A percentile compares a stretch with the other conserved stretches of the same genome.
Conservation (phyloP, 2,329 filamentous ascomycete genomes). For the Monosporascus sp. region DNA sequence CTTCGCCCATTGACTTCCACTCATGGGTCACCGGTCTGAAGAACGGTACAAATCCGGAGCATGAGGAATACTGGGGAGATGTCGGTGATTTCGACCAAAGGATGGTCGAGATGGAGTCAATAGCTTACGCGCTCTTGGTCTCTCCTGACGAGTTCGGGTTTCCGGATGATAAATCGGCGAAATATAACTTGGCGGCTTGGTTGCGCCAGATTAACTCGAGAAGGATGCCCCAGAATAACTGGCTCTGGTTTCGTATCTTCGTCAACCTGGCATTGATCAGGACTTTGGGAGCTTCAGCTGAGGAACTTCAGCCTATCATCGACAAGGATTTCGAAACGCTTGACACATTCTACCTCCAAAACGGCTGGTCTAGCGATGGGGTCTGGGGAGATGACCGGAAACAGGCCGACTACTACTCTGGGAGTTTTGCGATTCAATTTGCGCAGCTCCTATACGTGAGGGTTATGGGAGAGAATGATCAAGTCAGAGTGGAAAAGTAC, state of each 20-base stretch:
- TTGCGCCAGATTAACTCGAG: conserved; percentile 36
- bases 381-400: conserved; percentile 31
- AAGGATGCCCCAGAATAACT: conserved; percentile 42
- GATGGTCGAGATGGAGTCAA: conserved; percentile 50
- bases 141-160: conserved; percentile 33
- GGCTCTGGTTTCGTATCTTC: conserved; percentile 49
- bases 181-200: conserved; percentile 34
- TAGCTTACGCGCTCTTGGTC: conserved; percentile 41
- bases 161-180: conserved; percentile 21
- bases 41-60: conserved; percentile 27
- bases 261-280: conserved; percentile 40
- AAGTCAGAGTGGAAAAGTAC: conserved; percentile 30
- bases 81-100: conserved; percentile 41
- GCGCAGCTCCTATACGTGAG: conserved; percentile 32
- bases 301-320: conserved; percentile 31
- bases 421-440: conserved; percentile 49
- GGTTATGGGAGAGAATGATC: conserved; percentile 28
- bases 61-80: conserved; percentile 41
- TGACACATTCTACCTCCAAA: conserved; percentile 37
- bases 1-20: conserved; percentile 2
- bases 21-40: conserved; percentile 28
- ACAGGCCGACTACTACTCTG: conserved; percentile 48
- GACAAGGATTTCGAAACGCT: conserved; percentile 35
- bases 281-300: conserved; percentile 30
- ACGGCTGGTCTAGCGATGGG: conserved; percentile 45